These are phyloP conservation scores for Candida boleticola DNA, from an alignment of 805 yeast genomes.

Conservation along the genomic window DNA sequence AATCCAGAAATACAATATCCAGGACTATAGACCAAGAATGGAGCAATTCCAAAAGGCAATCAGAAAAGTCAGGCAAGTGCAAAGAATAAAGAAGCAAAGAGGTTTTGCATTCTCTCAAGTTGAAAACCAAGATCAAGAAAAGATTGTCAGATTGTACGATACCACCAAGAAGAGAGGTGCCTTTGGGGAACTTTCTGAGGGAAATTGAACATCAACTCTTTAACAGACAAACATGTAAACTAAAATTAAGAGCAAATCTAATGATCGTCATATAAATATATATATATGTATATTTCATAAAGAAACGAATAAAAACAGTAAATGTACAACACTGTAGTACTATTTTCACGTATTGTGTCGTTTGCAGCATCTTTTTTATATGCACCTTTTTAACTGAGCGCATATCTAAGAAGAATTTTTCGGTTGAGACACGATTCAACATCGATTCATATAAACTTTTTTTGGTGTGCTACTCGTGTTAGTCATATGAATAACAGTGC, in stretches of 20 bases:
- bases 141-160: conserved; percentile 88
- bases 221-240: too few relatives aligned
- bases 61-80: conserved; percentile 95
- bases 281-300: background rate
- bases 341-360: too few relatives aligned
- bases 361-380: too few relatives aligned
- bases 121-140: conserved; percentile 86
- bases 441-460: too few relatives aligned
- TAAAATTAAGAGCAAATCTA: background rate
- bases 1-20: conserved; percentile 91
- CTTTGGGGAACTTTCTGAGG: conserved; percentile 52
- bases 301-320: too few relatives aligned
- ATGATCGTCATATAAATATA: background rate
- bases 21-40: conserved; percentile 92
- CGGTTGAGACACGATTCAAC: too few relatives aligned
- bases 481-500: too few relatives aligned
- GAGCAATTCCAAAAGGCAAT: conserved; percentile 97
- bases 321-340: too few relatives aligned
- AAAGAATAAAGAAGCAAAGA: conserved; percentile 95
- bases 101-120: conserved; percentile 98
- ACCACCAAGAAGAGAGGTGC: conserved; percentile 81
- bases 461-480: too few relatives aligned
- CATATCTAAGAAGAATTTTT: too few relatives aligned
- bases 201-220: conserved; percentile 12
- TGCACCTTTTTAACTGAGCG: too few relatives aligned